Evolutionary conservation across 192 early-diverging fungal species (phyloP).

Genomic region (Chytriomyces confervae): DNA sequence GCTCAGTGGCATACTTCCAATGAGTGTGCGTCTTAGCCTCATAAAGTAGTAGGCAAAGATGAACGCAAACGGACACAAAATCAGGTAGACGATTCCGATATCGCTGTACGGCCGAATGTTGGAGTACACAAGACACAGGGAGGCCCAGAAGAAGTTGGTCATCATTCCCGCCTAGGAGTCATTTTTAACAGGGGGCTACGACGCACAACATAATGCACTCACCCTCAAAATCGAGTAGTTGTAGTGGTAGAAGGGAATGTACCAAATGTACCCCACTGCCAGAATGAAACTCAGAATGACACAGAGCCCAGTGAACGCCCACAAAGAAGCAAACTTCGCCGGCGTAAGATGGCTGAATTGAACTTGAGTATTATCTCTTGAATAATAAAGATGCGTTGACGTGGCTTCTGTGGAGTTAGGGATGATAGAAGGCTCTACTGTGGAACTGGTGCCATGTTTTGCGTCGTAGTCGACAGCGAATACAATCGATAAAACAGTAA

Average conservation of each 20-base stretch:
- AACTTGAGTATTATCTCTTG: too few relatives aligned
- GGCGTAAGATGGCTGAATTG: too few relatives aligned
- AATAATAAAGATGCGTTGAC: too few relatives aligned
- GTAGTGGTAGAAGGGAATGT: slow-evolving; percentile 55
- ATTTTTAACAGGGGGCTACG: background rate
- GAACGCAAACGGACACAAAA: slow-evolving; percentile 35
- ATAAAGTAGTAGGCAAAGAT: slow-evolving; percentile 35
- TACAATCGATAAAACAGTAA: slow-evolving; percentile 42
- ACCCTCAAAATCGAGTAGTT: slow-evolving; percentile 42
- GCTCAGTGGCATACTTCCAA: slow-evolving; percentile 32
- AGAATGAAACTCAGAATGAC: slow-evolving; percentile 22
- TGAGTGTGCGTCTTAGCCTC: slow-evolving; percentile 23
- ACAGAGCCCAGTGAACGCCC: slow-evolving; percentile 26
- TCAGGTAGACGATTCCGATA: slow-evolving; percentile 50
- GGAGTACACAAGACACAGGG: slow-evolving; percentile 46
- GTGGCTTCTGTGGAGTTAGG: too few relatives aligned
- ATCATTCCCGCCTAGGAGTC: slow-evolving; percentile 39
- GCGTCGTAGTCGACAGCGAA: too few relatives aligned
- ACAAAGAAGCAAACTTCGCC: background rate
- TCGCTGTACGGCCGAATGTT: slow-evolving; percentile 45
- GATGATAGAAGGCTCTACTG: too few relatives aligned
- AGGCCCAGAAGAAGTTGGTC: slow-evolving; percentile 51
- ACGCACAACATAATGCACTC: background rate
- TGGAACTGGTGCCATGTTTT: too few relatives aligned
- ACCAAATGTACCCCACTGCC: slow-evolving; percentile 38